Conservation (phyloP, 2,329 filamentous ascomycete species). For the Neofusicoccum umdonicola region DNA sequence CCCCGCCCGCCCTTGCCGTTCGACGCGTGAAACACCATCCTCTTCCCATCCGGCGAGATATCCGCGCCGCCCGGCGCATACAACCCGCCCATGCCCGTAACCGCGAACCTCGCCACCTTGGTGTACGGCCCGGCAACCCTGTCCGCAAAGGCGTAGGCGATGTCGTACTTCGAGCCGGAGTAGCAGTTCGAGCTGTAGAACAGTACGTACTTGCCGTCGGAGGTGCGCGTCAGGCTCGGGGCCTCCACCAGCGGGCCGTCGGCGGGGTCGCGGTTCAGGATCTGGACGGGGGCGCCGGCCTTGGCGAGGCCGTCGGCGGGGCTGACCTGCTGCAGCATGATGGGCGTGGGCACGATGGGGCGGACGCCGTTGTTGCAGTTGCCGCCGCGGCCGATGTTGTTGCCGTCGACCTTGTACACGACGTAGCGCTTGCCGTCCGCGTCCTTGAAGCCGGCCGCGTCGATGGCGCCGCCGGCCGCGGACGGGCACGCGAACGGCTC, state of each 20-base stretch:
- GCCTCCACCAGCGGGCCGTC: conserved; percentile 62
- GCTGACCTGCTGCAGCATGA: conserved; percentile 56
- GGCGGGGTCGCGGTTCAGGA: conserved; percentile 45
- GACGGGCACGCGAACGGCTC: conserved; percentile 52
- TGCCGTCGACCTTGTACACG: conserved; percentile 66
- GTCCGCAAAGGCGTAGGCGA: conserved; percentile 55
- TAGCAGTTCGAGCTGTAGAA: conserved; percentile 64
- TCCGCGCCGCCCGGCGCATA: conserved; percentile 19
- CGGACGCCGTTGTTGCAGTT: conserved; percentile 46
- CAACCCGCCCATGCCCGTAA: conserved; percentile 18
- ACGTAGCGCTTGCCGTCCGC: conserved; percentile 56
- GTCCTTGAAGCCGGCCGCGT: conserved; percentile 60
- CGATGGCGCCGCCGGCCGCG: conserved; percentile 58
- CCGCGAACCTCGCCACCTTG: conserved; percentile 14
- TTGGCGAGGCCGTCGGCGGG: conserved; percentile 51
- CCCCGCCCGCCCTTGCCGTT: background rate
- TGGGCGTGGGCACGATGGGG: conserved; percentile 48
- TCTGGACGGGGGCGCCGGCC: conserved; percentile 49
- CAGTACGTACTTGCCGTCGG: conserved; percentile 56
- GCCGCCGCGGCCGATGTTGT: conserved; percentile 50
- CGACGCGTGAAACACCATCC: conserved; percentile 5
- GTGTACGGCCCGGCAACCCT: conserved; percentile 23
- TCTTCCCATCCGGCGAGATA: conserved; percentile 15
- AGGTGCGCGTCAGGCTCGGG: conserved; percentile 52
- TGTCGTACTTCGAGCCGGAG: conserved; percentile 54